phyloP scores from a whole-genome alignment of 1,139 yeast genomes.

The Hyphopichia burtonii region DNA sequence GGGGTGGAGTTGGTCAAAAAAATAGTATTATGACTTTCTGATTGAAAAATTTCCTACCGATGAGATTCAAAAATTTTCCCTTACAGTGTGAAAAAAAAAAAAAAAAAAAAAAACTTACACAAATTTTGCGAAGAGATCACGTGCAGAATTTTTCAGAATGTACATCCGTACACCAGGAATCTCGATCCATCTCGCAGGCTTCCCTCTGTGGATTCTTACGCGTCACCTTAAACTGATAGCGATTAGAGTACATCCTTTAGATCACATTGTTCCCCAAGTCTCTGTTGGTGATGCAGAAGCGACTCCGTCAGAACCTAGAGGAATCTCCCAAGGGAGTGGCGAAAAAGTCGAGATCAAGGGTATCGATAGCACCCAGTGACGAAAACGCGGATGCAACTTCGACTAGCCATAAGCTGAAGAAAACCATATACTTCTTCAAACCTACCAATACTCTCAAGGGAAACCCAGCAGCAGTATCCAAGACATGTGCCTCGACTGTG shows the following conservation, averaged over 20 bases:
- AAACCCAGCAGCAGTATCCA: background rate
- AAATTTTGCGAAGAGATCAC: background rate
- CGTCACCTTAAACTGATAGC: background rate
- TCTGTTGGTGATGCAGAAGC: background rate
- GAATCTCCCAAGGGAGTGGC: background rate
- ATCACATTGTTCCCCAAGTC: too few species aligned
- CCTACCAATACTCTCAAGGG: slow-evolving; percentile 30
- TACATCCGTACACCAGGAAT: slow-evolving; percentile 2
- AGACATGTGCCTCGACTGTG: slow-evolving; percentile 5
- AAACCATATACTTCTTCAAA: slow-evolving; percentile 37
- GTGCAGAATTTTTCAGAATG: background rate
- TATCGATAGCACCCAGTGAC: background rate
- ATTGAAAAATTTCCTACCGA: slow-evolving; percentile 16
- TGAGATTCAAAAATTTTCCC: slow-evolving; percentile 19
- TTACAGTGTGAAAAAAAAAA: slow-evolving; percentile 2
- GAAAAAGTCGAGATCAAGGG: background rate
- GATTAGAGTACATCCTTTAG: too few species aligned
- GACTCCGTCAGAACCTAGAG: background rate
- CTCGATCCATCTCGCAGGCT: background rate
- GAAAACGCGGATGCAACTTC: background rate
- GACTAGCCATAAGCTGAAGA: slow-evolving; percentile 10
- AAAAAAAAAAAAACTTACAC: slow-evolving; percentile 2
- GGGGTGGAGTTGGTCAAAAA: too few species aligned
- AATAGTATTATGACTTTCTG: background rate
- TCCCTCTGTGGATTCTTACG: background rate